Evolutionary conservation across 1,139 yeast species (phyloP), one percentile per base, ranked within the genome.

Genomic region (Pichia sp.): DNA sequence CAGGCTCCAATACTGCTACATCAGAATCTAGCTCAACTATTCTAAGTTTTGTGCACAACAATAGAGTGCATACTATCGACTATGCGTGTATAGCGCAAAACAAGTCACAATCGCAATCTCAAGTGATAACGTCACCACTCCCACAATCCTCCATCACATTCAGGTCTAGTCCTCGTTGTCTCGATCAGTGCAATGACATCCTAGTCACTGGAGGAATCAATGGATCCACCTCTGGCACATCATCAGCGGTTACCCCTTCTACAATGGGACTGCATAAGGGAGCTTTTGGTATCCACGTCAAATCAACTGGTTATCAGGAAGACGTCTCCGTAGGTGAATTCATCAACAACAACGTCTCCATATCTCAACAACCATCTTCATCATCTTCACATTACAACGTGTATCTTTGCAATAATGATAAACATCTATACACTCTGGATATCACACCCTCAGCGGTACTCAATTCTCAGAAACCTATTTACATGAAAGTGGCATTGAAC

Each of bases 331-430:
- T n/a, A n/a, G 96, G 96, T 0, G 83, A 81, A 33, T 74, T 78
- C 63, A 85, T 87, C 49, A 86, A 86, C 58, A 87, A 87, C 58
- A 76, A 85, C 33, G 93, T 86, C n/a, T 64, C 79, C 1, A 56
- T 83, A 20, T 67, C 69, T 53, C 63, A 63, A 38, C n/a, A n/a
- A n/a, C n/a, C n/a, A n/a, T n/a, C n/a, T n/a, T 30, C 38, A 2
- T 34, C 39, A 3, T 16, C 68, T 43, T 50, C 48, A 34, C 60
- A 62, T 29, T 76, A 69, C 52, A 65, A 67, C 35, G 71, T 87
- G 3, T 73, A 73, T 46, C 74, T 84, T 13, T 86, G 96, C 59
- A 87, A 86, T 56, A 87, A 87, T 54, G 96, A 87, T 55, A 72
- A 76, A 33, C 65, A 72, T 39, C 60, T 87, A 37, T 86, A 87